Evolutionary conservation across 2,329 filamentous ascomycete species (phyloP).

Genomic region (Metarhizium anisopliae): DNA sequence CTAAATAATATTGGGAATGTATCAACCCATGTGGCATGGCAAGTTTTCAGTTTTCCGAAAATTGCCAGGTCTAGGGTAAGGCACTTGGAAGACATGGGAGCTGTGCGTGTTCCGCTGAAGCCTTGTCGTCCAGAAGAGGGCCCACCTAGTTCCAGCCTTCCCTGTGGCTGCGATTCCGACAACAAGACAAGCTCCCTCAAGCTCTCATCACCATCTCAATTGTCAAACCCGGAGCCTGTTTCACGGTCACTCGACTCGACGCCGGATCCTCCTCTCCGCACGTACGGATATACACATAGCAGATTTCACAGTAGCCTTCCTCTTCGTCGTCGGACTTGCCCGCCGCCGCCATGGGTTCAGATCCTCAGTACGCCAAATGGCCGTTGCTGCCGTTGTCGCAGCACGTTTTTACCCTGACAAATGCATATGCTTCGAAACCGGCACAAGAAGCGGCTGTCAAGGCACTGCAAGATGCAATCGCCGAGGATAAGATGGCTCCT

Average conservation of each 20-base stretch:
- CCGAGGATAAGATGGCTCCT: conserved; percentile 77
- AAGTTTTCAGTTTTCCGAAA: not conserved
- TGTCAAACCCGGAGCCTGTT: not conserved
- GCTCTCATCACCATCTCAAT: conserved; percentile 2
- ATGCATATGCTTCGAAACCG: conserved; percentile 58
- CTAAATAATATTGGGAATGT: no score
- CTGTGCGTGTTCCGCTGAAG: conserved; percentile 21
- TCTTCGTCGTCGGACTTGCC: conserved; percentile 15
- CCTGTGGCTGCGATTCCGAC: conserved; percentile 4
- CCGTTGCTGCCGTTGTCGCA: conserved; percentile 74
- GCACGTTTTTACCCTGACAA: conserved; percentile 80
- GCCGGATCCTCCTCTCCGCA: conserved; percentile 1
- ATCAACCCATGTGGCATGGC: not conserved
- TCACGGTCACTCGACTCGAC: conserved; percentile 7
- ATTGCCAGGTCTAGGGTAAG: not conserved
- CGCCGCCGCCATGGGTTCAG: conserved; percentile 56
- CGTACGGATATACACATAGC: not conserved
- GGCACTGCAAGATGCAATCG: conserved; percentile 72
- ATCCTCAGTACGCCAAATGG: conserved; percentile 80
- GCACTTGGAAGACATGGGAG: not conserved
- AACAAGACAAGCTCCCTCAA: conserved; percentile 1
- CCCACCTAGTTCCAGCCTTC: conserved; percentile 15
- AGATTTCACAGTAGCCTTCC: conserved; percentile 11
- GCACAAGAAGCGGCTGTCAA: conserved; percentile 65
- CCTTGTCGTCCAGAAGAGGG: conserved; percentile 12